A percentile compares a stretch with the other conserved stretches of the same genome.
These are phyloP conservation scores for Sarcomyxa edulis DNA, from an alignment of 768 basidiomycete genomes.

Conservation along the genomic window DNA sequence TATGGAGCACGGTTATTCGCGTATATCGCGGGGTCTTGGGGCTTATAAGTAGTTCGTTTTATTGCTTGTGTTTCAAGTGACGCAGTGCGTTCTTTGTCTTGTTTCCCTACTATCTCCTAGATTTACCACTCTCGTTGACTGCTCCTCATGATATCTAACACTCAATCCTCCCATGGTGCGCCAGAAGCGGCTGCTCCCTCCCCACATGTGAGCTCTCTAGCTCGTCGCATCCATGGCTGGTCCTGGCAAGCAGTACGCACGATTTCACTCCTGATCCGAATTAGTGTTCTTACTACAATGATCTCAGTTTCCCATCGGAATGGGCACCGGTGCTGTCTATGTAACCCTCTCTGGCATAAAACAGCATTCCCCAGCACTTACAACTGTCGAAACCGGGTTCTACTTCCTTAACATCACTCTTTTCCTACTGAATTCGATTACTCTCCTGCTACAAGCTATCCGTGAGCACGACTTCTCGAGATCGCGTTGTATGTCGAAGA, in stretches of 20 bases:
- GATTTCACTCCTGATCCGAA: not conserved
- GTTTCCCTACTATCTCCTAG: no score
- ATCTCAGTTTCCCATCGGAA: constrained; percentile 41
- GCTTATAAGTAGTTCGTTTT: no score
- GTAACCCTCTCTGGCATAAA: constrained; percentile 39
- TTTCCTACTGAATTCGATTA: constrained; percentile 36
- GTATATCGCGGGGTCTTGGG: no score
- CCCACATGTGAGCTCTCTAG: constrained; percentile 24
- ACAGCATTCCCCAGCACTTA: constrained; percentile 24
- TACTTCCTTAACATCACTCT: constrained; percentile 41
- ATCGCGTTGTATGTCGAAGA: not conserved
- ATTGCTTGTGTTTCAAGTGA: no score
- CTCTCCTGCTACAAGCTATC: constrained; percentile 36
- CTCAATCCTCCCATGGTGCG: constrained; percentile 1
- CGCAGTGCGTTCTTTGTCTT: no score
- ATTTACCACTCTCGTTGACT: no score
- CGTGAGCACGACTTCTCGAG: constrained; percentile 19
- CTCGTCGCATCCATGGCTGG: constrained; percentile 44
- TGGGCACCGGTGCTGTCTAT: constrained; percentile 46
- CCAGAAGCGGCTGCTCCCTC: constrained; percentile 1
- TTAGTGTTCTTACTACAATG: not conserved
- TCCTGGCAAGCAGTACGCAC: constrained; percentile 44
- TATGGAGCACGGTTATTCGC: no score
- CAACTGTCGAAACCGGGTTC: constrained; percentile 34
- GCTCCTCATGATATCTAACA: no score